Evolutionary conservation across 1,139 yeast genomes (phyloP), one percentile per base, ranked within the genome.

Genomic region (Debaryomycetaceae sp.): DNA sequence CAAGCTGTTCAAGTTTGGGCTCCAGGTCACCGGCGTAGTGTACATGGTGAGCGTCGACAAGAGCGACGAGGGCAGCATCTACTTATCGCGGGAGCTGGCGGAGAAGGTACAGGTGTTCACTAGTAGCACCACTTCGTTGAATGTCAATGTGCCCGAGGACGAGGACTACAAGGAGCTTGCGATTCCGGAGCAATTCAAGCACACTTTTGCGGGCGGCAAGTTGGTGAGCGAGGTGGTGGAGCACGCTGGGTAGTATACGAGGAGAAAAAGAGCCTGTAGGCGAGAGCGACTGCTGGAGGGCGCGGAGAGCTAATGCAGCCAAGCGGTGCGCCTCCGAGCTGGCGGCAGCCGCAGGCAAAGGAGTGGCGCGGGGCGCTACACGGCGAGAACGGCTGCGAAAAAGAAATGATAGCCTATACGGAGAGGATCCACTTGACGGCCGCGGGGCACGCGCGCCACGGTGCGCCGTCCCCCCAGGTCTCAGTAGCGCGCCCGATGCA

Each of bases 1-100:
- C 58, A 88, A 86, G 57, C 81, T 89, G 33, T 62, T 61, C 42
- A 80, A 79, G 48, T 84, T 86, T 51, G 96, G 94, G 21, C 56
- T 93, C 34, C 99, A 93, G 60, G 78, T 88, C 12, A 64, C 81
- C 29, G 95, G 88, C 11, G 61, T 68, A 23, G 78, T 86, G 16
- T 96, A 96, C 18, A 78, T 88, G 53, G 72, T 93, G 41, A 76
- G 83, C 35, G 70, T 88, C 37, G 99, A 93, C 58, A 91, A 88
- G 58, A 77, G 91, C 39, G 94, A 88, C 46, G 83, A 83, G 43
- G 95, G 95, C 37, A 75, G 76, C 41, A 66, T 91, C 36, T 93
- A 86, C 58, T 71, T 93, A 43, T 74, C 89, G 21, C 68, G 78
- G 49, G 76, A 75, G 18, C 76, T 93, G 14, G 56, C 86, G 30